These are phyloP conservation scores for Suillus subalutaceus DNA, from an alignment of 768 basidiomycete genomes.

Conservation along the genomic window DNA sequence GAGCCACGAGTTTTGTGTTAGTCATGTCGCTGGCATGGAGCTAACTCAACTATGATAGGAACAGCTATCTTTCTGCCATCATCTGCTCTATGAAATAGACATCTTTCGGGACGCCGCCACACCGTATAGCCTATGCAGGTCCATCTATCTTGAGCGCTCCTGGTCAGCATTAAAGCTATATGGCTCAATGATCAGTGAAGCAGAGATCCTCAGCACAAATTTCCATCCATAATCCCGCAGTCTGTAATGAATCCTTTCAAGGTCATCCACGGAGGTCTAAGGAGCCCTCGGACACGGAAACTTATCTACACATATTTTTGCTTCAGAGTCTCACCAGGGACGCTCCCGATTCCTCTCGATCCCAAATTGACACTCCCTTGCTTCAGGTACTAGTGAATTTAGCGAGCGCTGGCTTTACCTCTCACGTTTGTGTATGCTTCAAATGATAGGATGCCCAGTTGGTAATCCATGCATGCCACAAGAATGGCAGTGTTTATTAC, in stretches of 20 bases:
- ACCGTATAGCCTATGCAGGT: neutral
- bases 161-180: neutral
- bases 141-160: neutral
- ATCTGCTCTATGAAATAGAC: neutral
- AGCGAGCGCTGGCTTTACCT: neutral
- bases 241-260: neutral
- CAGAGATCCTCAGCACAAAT: neutral
- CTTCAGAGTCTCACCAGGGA: neutral
- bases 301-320: neutral
- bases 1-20: neutral
- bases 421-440: conserved; percentile 1
- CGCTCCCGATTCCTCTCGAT: neutral
- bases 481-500: neutral
- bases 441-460: neutral
- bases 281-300: neutral
- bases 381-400: neutral
- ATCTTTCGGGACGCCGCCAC: too few relatives aligned
- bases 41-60: neutral
- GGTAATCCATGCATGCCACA: neutral
- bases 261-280: conserved; percentile 1
- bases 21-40: neutral
- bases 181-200: neutral
- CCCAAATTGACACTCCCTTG: neutral
- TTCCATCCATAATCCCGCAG: neutral
- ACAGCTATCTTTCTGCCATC: neutral